Conservation (phyloP, 768 basidiomycete species). For the Filobasidium floriforme region DNA sequence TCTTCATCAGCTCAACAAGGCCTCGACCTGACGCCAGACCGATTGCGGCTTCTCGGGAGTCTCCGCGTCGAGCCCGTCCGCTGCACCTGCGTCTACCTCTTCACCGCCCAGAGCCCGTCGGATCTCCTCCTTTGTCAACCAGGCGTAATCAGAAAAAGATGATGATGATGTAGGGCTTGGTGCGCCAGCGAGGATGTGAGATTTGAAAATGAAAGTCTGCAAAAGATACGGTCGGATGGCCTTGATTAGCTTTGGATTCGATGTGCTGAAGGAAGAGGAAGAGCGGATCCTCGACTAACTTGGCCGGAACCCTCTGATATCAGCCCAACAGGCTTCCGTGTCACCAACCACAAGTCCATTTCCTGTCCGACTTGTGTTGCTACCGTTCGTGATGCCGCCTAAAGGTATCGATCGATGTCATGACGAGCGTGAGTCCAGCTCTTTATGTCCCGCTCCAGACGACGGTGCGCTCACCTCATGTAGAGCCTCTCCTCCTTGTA, state of each 20-base stretch:
- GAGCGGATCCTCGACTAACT: conserved; percentile 11
- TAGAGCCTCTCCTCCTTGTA: conserved; percentile 60
- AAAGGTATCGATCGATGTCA: neutral
- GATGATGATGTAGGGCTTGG: conserved; percentile 54
- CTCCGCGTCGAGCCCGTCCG: neutral
- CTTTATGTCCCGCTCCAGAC: neutral
- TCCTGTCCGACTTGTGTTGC: conserved; percentile 63
- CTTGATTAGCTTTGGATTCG: neutral
- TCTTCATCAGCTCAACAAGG: neutral
- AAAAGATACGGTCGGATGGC: neutral
- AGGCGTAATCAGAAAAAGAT: conserved; percentile 68
- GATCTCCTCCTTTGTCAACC: conserved; percentile 91
- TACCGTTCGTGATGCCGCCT: conserved; percentile 71
- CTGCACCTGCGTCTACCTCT: neutral
- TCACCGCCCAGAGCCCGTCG: conserved; percentile 7
- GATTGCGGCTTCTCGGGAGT: neutral
- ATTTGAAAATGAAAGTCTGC: conserved; percentile 91
- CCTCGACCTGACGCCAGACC: neutral
- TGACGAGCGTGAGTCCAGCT: neutral
- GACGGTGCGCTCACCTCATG: conserved; percentile 57
- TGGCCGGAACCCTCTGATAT: conserved; percentile 40
- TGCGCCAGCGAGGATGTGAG: conserved; percentile 84
- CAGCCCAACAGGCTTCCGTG: conserved; percentile 76
- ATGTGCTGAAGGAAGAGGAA: neutral
- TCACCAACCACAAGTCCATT: conserved; percentile 94